Percentiles rank a stretch among this genome's conserved stretches.
phyloP scores from a whole-genome alignment of 331 rosid genomes.

The Quercus lobata region DNA sequence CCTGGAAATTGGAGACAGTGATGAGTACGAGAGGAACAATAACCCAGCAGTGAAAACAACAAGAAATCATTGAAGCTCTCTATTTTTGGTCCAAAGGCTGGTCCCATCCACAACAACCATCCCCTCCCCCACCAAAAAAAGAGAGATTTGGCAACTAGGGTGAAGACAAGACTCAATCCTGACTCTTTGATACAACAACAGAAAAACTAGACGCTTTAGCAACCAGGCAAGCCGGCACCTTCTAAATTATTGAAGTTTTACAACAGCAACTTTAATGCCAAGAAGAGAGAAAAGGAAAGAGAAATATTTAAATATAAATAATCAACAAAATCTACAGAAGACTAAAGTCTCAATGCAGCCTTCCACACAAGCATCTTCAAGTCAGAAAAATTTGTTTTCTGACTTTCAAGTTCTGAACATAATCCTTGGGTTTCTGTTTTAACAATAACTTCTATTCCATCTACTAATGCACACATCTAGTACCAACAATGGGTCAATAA shows the following conservation, averaged over 20 bases:
- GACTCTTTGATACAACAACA: too few species aligned
- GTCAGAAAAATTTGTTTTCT: neutral
- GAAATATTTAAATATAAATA: neutral
- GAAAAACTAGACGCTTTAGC: too few species aligned
- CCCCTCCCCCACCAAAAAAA: too few species aligned
- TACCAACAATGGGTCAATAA: neutral
- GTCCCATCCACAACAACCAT: too few species aligned
- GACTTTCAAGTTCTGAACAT: neutral
- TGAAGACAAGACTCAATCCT: too few species aligned
- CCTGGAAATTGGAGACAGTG: too few species aligned
- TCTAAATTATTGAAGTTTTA: neutral
- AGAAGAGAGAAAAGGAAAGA: neutral
- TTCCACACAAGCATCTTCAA: neutral
- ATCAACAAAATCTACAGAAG: neutral
- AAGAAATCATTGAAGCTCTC: too few species aligned
- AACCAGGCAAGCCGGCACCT: neutral
- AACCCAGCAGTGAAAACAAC: too few species aligned
- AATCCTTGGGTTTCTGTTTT: neutral
- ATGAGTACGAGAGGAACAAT: too few species aligned
- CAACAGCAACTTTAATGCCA: neutral
- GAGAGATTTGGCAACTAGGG: too few species aligned
- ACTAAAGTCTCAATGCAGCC: too few species aligned
- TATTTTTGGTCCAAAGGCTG: too few species aligned
- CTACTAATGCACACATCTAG: neutral
- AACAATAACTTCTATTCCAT: neutral